These are phyloP conservation scores for Gossypium rotundifolium DNA, from an alignment of 345 rosid species.

Conservation along the genomic window DNA sequence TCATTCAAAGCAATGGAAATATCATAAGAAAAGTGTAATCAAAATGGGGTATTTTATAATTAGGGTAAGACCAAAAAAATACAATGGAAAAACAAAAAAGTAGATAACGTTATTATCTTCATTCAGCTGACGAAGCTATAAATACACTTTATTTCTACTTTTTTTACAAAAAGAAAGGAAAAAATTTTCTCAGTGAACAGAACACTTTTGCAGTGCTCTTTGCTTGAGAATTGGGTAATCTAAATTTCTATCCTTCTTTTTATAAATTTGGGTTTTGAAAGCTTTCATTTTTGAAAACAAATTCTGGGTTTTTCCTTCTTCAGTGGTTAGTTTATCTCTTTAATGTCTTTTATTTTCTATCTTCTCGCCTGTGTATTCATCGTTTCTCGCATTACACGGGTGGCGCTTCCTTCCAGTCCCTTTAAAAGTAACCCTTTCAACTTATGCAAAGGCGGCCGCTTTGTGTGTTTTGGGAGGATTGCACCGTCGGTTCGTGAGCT, in stretches of 20 bases:
- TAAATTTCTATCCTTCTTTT: constrained; percentile 9
- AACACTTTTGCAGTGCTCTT: neutral
- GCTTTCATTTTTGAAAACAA: constrained; percentile 2
- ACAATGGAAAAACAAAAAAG: neutral
- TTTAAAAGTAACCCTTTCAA: too few species aligned
- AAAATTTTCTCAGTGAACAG: neutral
- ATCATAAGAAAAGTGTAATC: neutral
- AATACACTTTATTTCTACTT: neutral
- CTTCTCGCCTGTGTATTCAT: too few species aligned
- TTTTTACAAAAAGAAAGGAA: neutral
- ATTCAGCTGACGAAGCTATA: constrained; percentile 21
- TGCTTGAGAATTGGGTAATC: constrained; percentile 17
- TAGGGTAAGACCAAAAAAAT: constrained; percentile 3
- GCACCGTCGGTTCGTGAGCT: too few species aligned
- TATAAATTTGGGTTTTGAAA: constrained; percentile 18
- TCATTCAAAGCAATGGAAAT: neutral
- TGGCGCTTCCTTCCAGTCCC: too few species aligned
- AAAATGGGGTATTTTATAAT: neutral
- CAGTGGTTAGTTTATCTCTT: constrained; percentile 14
- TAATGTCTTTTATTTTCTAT: neutral
- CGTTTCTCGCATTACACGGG: too few species aligned
- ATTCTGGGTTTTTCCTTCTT: constrained; percentile 14
- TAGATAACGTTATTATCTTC: constrained; percentile 24
- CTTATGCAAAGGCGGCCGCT: too few species aligned
- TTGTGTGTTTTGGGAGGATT: too few species aligned